Conservation (phyloP, 345 rosid species). For the Boechera retrofracta region DNA sequence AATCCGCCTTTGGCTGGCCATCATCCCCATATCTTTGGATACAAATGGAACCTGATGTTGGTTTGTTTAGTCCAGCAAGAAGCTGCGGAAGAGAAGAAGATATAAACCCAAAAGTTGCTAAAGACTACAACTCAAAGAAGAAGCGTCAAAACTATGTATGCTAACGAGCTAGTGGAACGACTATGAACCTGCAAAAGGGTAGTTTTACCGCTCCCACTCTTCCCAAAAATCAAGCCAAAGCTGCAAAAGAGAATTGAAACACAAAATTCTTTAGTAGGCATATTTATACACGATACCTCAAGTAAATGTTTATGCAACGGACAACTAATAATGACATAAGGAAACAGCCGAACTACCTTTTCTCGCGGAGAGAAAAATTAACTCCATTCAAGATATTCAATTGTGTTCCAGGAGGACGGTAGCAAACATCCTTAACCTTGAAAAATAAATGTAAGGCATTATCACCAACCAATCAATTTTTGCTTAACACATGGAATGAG, state of each 20-base stretch:
- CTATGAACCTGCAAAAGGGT: slow-evolving; percentile 78
- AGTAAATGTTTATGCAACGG: neutral
- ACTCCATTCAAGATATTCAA: slow-evolving; percentile 70
- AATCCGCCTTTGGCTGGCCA: slow-evolving; percentile 56
- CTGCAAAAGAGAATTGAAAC: slow-evolving; percentile 49
- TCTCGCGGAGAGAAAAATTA: slow-evolving; percentile 79
- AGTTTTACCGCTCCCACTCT: slow-evolving; percentile 97
- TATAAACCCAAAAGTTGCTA: slow-evolving; percentile 12
- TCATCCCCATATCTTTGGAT: slow-evolving; percentile 66
- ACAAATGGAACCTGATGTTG: slow-evolving; percentile 82
- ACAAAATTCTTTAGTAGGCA: slow-evolving; percentile 19
- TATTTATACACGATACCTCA: neutral
- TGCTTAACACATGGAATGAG: neutral
- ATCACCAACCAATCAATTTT: slow-evolving; percentile 15
- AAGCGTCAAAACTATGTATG: neutral
- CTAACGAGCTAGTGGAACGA: neutral
- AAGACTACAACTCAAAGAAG: slow-evolving; percentile 16
- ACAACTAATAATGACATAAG: slow-evolving; percentile 11
- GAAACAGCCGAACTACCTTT: slow-evolving; percentile 50
- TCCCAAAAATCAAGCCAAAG: slow-evolving; percentile 94
- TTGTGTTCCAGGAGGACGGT: slow-evolving; percentile 85
- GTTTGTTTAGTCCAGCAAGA: slow-evolving; percentile 88
- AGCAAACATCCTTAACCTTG: slow-evolving; percentile 57
- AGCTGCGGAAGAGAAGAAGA: slow-evolving; percentile 54
- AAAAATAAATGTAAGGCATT: neutral